Evolutionary conservation across 495 filamentous ascomycete genomes (phyloP), one percentile per base, ranked within the genome.

Genomic region (Cairneyella variabilis): DNA sequence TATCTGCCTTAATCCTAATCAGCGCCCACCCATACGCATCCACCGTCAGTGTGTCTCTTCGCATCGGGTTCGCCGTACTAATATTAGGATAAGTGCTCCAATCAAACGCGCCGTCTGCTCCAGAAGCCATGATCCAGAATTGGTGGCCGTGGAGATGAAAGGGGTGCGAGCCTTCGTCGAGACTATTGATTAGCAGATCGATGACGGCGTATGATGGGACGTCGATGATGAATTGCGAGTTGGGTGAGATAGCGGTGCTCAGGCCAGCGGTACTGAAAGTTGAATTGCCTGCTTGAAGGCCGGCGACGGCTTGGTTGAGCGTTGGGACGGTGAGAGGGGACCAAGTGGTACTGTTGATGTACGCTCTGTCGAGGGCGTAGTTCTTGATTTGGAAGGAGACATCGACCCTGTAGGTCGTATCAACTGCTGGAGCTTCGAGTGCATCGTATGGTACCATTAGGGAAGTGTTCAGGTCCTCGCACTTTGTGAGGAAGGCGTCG

Each of bases 311-410:
- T 27, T 66, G 78, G 21, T 96, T 96, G 52, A 92, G 96, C 66
- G 84, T 95, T 18, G 91, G 93, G 54, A 90, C 95, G 14, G 96
- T 96, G 74, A 90, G 85, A 54, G 92, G 92, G 20, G 79, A 79
- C 61, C 96, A 97, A 67, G 73, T 89, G 40, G 97, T 57, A 11
- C 38, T 44, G 21, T 57, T 57, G 20, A 57, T 49, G 28, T 51
- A 57, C 1, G 43, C 54, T 46, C 14, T 43, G 23, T 43, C 47
- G 9, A 57, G 39, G 18, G 46, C 46, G 21, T 38, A 57, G 11
- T 26, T 32, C 8, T 41, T 40, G 22, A 57, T 57, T 20, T 57
- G 47, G 54, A 57, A 57, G 11, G 39, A 39, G 3, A 47, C 28
- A 4, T 51, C 47, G 11, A 57, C 27, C n/a, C 8, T 11, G 25